phyloP scores from a whole-genome alignment of 2,329 filamentous ascomycete species.

The Myriosclerotinia scirpicola region DNA sequence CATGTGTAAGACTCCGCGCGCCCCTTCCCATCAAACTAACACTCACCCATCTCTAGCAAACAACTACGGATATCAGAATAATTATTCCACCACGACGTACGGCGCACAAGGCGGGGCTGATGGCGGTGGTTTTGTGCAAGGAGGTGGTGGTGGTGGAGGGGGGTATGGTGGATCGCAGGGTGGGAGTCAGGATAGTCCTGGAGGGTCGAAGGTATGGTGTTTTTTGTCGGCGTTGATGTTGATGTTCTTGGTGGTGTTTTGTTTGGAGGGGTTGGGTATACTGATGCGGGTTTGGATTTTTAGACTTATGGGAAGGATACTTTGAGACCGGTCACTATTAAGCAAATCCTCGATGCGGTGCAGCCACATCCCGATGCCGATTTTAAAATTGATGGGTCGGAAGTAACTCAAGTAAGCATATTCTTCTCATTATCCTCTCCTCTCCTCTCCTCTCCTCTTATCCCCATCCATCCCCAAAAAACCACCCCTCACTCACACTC shows the following conservation, averaged over 20 bases:
- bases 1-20: slow-evolving; percentile 2
- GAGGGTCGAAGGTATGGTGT: slow-evolving; percentile 49
- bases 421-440: too few relatives aligned
- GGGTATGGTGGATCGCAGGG: slow-evolving; percentile 54
- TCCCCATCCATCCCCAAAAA: not conserved
- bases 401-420: slow-evolving; percentile 58
- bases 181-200: slow-evolving; percentile 53
- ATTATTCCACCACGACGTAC: slow-evolving; percentile 35
- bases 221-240: too few relatives aligned
- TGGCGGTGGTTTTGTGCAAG: slow-evolving; percentile 58
- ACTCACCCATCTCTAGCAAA: not conserved
- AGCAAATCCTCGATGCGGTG: slow-evolving; percentile 83
- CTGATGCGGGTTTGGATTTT: slow-evolving; percentile 18
- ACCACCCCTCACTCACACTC: slow-evolving; percentile 20
- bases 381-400: slow-evolving; percentile 78
- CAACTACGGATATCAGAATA: slow-evolving; percentile 39
- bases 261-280: not conserved
- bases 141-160: too few relatives aligned
- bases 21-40: too few relatives aligned
- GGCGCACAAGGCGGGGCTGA: slow-evolving; percentile 58
- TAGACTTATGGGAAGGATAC: slow-evolving; percentile 71
- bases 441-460: too few relatives aligned
- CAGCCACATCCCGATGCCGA: slow-evolving; percentile 72
- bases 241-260: not conserved
- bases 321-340: slow-evolving; percentile 90